Base-by-base conservation (phyloP, 139 green algal species). In the Limnomonas spitsbergensis region DNA sequence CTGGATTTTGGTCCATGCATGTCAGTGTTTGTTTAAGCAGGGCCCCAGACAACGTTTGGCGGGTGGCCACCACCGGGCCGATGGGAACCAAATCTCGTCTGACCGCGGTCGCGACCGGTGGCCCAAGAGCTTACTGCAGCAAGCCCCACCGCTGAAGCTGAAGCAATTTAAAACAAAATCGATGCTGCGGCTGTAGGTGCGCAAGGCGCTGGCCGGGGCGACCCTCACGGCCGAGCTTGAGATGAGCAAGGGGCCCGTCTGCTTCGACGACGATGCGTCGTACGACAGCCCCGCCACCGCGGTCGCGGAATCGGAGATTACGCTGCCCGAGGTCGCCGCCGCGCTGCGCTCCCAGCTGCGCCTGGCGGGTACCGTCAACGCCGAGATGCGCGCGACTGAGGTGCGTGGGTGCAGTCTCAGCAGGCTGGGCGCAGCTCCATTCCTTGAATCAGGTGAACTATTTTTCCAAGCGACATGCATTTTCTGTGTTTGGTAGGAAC, bases 331-430 rank as follows among this genome's bases (percentile, higher is more conserved):
- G 40, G 72, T 69, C 32, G 31, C 27, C 68, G 40, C 72, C 26
- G n/a, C 29, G 14, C 31, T 68, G 72, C 72, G 24, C 31, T 14
- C 47, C 20, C 47, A 61, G 47, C 47, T 61, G 31, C 37, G 20
- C 27, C 35, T 3, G 2, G 67, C n/a, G n/a, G 32, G 69, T 37
- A 31, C 69, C 2, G 42, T 69, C 35, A 3, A 40, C 6, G 34
- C n/a, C 7, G 73, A 78, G 26, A 29, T 78, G 73, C 2, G 39
- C 1, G 73, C 73, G 3, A 78, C 73, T 4, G 73, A 78, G 73
- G 39, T n/a, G n/a, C n/a, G n/a, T n/a, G n/a, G n/a, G n/a, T n/a
- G n/a, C n/a, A n/a, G n/a, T n/a, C n/a, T n/a, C n/a, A n/a, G n/a
- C n/a, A n/a, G n/a, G n/a, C n/a, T n/a, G n/a, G n/a, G n/a, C n/a